Percentiles rank a stretch among this genome's conserved stretches.
Evolutionary conservation across 345 rosid species (phyloP).

Genomic region (Syzygium grande): DNA sequence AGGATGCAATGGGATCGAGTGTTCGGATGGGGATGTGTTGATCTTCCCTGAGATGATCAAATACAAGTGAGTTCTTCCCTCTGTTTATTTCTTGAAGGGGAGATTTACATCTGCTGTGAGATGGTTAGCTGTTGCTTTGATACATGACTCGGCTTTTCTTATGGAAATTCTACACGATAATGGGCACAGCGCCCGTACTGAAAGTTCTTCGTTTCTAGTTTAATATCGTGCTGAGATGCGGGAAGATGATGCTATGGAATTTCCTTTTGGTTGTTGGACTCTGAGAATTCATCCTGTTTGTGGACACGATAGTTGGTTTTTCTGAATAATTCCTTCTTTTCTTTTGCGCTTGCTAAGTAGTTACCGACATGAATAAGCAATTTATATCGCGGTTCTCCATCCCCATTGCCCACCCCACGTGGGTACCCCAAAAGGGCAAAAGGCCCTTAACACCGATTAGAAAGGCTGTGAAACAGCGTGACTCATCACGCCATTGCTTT

Average conservation of each 20-base stretch:
- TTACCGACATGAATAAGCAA: background rate
- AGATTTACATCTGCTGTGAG: background rate
- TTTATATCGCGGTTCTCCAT: background rate
- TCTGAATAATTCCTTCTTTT: background rate
- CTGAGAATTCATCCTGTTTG: background rate
- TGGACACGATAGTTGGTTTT: background rate
- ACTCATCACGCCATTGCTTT: background rate
- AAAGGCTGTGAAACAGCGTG: background rate
- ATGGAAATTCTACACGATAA: background rate
- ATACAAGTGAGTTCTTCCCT: constrained; percentile 53
- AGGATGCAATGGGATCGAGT: constrained; percentile 37
- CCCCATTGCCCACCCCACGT: background rate
- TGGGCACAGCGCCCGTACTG: background rate
- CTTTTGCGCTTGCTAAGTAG: background rate
- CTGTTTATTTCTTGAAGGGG: background rate
- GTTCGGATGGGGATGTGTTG: constrained; percentile 79
- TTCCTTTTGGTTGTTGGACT: background rate
- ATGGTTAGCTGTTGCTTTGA: background rate
- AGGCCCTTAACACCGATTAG: background rate
- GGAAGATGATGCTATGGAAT: background rate
- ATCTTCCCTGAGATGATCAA: constrained; percentile 87
- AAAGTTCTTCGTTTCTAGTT: background rate
- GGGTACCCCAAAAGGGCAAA: background rate
- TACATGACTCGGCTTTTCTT: background rate
- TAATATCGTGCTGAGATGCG: background rate